Evolutionary conservation across 495 filamentous ascomycete genomes (phyloP).

Genomic region (Achaetomiella virescens): DNA sequence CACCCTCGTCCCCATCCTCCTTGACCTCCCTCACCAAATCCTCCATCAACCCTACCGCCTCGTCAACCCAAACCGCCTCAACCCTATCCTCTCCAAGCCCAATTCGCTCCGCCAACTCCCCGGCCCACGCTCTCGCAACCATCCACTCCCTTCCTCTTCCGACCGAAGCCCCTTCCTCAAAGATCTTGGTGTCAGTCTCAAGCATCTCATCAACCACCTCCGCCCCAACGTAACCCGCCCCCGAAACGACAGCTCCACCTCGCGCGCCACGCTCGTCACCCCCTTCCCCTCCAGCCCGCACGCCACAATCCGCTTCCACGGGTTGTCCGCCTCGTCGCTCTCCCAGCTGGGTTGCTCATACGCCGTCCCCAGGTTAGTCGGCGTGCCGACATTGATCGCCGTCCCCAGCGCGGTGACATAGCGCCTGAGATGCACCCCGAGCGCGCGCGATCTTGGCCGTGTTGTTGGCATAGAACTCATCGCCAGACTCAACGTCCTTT

Average conservation of each 20-base stretch:
- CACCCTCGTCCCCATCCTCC: neutral
- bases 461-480: slow-evolving; percentile 7
- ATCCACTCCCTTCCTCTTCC: neutral
- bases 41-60: slow-evolving; percentile 20
- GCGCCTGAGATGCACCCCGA: slow-evolving; percentile 82
- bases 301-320: slow-evolving; percentile 63
- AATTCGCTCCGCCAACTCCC: slow-evolving; percentile 21
- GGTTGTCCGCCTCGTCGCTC: slow-evolving; percentile 23
- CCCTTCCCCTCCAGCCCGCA: slow-evolving; percentile 77
- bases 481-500: neutral
- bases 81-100: slow-evolving; percentile 18
- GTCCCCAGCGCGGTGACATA: slow-evolving; percentile 83
- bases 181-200: no score
- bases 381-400: slow-evolving; percentile 71
- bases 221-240: slow-evolving; percentile 24
- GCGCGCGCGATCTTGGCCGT: slow-evolving; percentile 74
- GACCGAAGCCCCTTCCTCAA: no score
- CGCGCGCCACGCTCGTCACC: slow-evolving; percentile 59
- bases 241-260: no score
- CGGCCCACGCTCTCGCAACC: slow-evolving; percentile 20
- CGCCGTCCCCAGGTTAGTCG: slow-evolving; percentile 7
- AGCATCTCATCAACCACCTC: neutral
- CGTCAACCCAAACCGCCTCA: slow-evolving; percentile 11
- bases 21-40: neutral
- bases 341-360: no score